These are phyloP conservation scores for Diutina scorzettiae DNA, from an alignment of 1,139 yeast species.

Conservation along the genomic window DNA sequence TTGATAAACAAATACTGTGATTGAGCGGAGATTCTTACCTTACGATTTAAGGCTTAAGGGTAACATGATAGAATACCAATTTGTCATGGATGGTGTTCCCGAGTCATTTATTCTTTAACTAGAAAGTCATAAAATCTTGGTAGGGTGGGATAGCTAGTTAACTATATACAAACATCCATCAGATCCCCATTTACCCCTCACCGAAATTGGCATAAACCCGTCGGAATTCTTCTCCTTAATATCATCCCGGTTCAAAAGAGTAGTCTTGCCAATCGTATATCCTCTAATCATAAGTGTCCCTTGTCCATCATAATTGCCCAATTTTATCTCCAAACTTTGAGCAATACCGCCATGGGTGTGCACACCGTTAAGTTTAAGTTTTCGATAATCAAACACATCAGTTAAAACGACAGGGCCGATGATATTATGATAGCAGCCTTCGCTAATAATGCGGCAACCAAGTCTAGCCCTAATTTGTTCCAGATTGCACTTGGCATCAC, in stretches of 20 bases:
- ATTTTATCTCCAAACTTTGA: conserved; percentile 39
- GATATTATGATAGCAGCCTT: conserved; percentile 33
- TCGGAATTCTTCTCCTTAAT: not conserved
- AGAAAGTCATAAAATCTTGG: too few relatives aligned
- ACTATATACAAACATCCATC: conserved; percentile 2
- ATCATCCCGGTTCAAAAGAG: conserved; percentile 4
- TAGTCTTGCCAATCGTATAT: conserved; percentile 47
- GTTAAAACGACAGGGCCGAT: conserved; percentile 50
- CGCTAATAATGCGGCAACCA: conserved; percentile 41
- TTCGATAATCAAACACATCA: conserved; percentile 53
- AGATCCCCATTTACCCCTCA: not conserved
- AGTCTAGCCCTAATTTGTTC: conserved; percentile 35
- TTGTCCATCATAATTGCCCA: conserved; percentile 17
- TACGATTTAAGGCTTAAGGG: too few relatives aligned
- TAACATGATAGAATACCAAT: too few relatives aligned
- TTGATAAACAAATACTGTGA: too few relatives aligned
- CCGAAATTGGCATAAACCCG: conserved; percentile 3
- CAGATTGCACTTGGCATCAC: conserved; percentile 12
- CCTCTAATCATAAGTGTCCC: conserved; percentile 43
- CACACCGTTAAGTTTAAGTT: conserved; percentile 15
- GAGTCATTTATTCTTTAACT: too few relatives aligned
- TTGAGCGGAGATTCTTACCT: too few relatives aligned
- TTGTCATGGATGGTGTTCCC: too few relatives aligned
- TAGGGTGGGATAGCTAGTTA: too few relatives aligned
- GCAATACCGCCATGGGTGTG: conserved; percentile 25